A percentile compares a stretch with the other conserved stretches of the same genome.
Evolutionary conservation across 768 basidiomycete genomes (phyloP).

Genomic region (Strobilomyces dryophilus): DNA sequence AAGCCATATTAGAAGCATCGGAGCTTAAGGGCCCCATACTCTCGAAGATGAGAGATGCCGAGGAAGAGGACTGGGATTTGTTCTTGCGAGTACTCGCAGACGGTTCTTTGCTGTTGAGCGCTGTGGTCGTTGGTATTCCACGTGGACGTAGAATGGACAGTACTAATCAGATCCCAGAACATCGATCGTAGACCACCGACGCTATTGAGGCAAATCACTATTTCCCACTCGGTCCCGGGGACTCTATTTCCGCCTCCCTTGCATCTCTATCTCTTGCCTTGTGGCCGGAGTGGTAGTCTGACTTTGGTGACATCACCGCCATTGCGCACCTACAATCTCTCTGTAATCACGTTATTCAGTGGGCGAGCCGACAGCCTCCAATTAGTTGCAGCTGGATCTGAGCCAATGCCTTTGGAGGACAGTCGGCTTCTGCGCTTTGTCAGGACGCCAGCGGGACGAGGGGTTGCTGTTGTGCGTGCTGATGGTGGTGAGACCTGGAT

Average conservation of each 20-base stretch:
- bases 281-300: conserved; percentile 38
- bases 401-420: conserved; percentile 43
- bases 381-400: conserved; percentile 38
- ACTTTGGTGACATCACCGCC: conserved; percentile 68
- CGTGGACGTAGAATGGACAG: background rate
- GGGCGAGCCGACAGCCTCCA: conserved; percentile 50
- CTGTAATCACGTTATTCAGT: conserved; percentile 59
- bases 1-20: conserved; percentile 37
- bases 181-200: conserved; percentile 88
- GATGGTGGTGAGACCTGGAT: conserved; percentile 66
- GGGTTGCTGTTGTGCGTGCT: conserved; percentile 61
- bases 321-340: conserved; percentile 56
- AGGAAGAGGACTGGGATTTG: conserved; percentile 73
- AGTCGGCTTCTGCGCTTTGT: conserved; percentile 57
- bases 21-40: conserved; percentile 8
- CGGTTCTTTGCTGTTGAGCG: conserved; percentile 69
- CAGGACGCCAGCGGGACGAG: conserved; percentile 75
- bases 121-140: conserved; percentile 56
- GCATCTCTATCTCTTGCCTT: conserved; percentile 52
- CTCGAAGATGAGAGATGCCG: conserved; percentile 55
- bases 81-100: conserved; percentile 70
- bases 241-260: conserved; percentile 45
- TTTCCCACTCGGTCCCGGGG: conserved; percentile 58
- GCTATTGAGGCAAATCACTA: conserved; percentile 66
- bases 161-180: conserved; percentile 49